Evolutionary conservation across 208 protist species (phyloP).

Genomic region (Zelonia costaricensis): DNA sequence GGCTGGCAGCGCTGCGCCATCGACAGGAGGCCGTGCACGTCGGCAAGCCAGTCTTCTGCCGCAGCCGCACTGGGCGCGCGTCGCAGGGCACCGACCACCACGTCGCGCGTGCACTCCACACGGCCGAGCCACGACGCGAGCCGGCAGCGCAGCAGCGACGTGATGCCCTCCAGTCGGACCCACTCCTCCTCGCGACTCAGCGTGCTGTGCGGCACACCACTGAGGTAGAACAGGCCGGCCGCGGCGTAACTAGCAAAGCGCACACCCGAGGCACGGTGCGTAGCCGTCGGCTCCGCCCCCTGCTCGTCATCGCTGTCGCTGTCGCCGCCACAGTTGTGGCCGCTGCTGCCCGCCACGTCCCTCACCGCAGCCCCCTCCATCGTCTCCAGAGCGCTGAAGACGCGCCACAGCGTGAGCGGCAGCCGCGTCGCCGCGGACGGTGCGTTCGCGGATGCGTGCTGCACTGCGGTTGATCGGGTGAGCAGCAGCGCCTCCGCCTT

Average conservation of each 20-base stretch:
- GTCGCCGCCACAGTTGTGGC: conserved; percentile 2
- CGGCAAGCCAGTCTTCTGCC: conserved; percentile 35
- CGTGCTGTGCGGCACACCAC: conserved; percentile 36
- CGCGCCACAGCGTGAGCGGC: conserved; percentile 56
- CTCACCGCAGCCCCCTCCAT: conserved; percentile 23
- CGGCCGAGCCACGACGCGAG: conserved; percentile 39
- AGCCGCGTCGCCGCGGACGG: background rate
- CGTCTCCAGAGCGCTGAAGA: conserved; percentile 65
- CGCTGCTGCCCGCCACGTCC: background rate
- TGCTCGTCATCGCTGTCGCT: conserved; percentile 22
- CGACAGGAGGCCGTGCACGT: conserved; percentile 33
- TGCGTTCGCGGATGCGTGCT: background rate
- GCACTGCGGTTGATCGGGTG: conserved; percentile 11
- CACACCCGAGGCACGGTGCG: background rate
- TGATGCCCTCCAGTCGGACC: conserved; percentile 64
- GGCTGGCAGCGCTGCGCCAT: conserved; percentile 50
- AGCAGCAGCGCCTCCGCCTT: conserved; percentile 7
- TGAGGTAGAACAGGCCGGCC: conserved; percentile 61
- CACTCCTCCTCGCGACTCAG: conserved; percentile 41
- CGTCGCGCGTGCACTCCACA: conserved; percentile 21
- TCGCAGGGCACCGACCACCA: conserved; percentile 14
- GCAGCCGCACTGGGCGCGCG: background rate
- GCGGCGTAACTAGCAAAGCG: conserved; percentile 46
- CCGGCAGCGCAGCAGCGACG: conserved; percentile 51
- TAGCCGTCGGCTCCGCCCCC: background rate